These are phyloP conservation scores for Panicum miliaceum DNA, from an alignment of 176 grass and related monocot species.

Conservation along the genomic window DNA sequence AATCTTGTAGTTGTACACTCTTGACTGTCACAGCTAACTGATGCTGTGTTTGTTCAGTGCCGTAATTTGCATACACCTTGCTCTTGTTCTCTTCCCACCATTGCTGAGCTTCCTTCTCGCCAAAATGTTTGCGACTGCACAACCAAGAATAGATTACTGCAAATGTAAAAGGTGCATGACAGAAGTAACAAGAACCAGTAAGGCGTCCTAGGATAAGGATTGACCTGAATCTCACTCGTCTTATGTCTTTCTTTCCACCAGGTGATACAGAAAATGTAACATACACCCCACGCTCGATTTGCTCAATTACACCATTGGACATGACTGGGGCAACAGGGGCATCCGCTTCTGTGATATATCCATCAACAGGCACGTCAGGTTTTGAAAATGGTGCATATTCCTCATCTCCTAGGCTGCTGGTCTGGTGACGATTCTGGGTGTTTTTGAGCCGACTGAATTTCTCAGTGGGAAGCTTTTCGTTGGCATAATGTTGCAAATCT, in stretches of 20 bases:
- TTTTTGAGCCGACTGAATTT: background rate
- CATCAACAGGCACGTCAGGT: constrained; percentile 2
- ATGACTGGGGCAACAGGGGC: background rate
- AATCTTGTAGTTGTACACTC: constrained; percentile 39
- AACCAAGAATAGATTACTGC: constrained; percentile 29
- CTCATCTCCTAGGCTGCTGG: background rate
- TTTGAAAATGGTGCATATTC: constrained; percentile 17
- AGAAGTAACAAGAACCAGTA: background rate
- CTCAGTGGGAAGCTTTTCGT: background rate
- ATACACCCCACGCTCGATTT: constrained; percentile 85
- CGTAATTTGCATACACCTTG: constrained; percentile 58
- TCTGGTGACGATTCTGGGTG: background rate
- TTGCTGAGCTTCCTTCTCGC: constrained; percentile 72
- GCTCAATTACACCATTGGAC: constrained; percentile 46
- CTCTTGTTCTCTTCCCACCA: constrained; percentile 86
- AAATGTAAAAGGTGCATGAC: background rate
- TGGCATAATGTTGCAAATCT: constrained; percentile 22
- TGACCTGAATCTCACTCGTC: constrained; percentile 87
- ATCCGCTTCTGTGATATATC: constrained; percentile 12
- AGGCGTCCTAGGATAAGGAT: background rate
- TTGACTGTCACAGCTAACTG: constrained; percentile 3
- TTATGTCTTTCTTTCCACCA: constrained; percentile 65
- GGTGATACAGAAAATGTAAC: constrained; percentile 56
- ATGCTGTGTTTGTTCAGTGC: constrained; percentile 28
- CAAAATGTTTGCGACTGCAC: constrained; percentile 85